phyloP scores from a whole-genome alignment of 2,329 filamentous ascomycete genomes.

The Aspergillus japonicus region DNA sequence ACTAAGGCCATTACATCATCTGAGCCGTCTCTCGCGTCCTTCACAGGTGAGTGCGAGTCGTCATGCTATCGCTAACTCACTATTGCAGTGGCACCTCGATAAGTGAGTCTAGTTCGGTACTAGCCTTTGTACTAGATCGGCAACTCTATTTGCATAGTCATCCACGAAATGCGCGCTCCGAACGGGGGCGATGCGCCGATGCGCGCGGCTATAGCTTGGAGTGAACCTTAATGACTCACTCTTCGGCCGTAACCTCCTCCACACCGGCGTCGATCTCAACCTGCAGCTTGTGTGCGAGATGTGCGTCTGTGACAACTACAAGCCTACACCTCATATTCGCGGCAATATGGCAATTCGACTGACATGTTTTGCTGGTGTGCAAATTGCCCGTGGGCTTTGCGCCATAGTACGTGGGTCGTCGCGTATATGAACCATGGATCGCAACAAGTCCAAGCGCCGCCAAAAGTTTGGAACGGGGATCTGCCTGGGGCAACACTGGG shows the following conservation, averaged over 20 bases:
- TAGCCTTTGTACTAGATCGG: constrained; percentile 2
- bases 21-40: not conserved
- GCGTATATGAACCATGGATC: not conserved
- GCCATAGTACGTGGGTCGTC: not conserved
- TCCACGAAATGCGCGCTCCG: not conserved
- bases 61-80: not conserved
- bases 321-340: not conserved
- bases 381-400: not conserved
- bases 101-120: not conserved
- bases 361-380: not conserved
- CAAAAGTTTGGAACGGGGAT: not conserved
- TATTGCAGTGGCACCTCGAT: not conserved
- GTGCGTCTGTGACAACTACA: not conserved
- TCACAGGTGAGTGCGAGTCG: not conserved
- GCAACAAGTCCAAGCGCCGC: not conserved
- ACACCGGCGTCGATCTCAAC: not conserved
- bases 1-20: not conserved
- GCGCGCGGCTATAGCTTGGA: constrained; percentile 1
- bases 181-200: constrained; percentile 1
- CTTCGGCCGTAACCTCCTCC: not conserved
- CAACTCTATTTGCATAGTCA: constrained; percentile 5
- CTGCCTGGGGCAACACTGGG: not conserved
- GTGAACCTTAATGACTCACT: constrained; percentile 5
- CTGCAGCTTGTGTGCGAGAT: not conserved
- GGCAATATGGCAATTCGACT: not conserved